Base-by-base conservation (phyloP, 2,329 filamentous ascomycete species). In the Paecilomyces variotii region DNA sequence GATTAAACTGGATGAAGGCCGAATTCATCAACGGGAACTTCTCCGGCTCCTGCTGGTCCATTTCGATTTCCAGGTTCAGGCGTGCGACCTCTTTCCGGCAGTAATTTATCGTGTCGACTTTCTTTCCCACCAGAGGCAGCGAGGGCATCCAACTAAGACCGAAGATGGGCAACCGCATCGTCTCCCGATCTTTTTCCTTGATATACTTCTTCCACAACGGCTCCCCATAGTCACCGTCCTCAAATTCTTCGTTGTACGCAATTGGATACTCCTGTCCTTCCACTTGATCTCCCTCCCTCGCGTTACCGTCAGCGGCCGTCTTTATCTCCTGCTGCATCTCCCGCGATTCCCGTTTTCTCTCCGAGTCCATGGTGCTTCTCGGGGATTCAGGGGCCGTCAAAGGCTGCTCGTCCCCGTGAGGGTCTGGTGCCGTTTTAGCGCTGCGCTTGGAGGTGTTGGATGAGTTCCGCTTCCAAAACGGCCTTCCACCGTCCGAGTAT, bases 1-100 rank as follows among this genome's bases (percentile, higher is more conserved):
- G 89, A 69, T 99, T 96, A 81, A 99, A 99, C 71, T 99, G 94
- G 61, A 99, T 91, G 66, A 99, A 99, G 0, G 94, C 94, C 0
- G 93, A 96, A 68, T 90, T 96, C 91, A 97, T 95, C 53, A 92
- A 77, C 0, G 93, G 92, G 62, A 91, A 97, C 3, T 87, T 85
- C 64, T 97, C 92, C 0, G 89, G 88, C 54, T 94, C 82, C 56
- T 87, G 82, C 71, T 99, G 94, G 64, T 97, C 94, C 52, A 87
- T 79, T 65, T 97, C 92, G 57, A 99, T 97, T 70, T 97, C 92
- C 56, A 92, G 70, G 64, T 97, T 99, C 19, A 97, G 79, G 12
- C 90, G 85, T 19, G 94, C 92, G 28, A 99, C 75, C 72, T 97
- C 88, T 63, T 87, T 85, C 2, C 94, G 89, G 65, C 91, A 95